Base-by-base conservation (phyloP, 1,284 basidiomycete species). In the Tetrapyrgos nigripes region DNA sequence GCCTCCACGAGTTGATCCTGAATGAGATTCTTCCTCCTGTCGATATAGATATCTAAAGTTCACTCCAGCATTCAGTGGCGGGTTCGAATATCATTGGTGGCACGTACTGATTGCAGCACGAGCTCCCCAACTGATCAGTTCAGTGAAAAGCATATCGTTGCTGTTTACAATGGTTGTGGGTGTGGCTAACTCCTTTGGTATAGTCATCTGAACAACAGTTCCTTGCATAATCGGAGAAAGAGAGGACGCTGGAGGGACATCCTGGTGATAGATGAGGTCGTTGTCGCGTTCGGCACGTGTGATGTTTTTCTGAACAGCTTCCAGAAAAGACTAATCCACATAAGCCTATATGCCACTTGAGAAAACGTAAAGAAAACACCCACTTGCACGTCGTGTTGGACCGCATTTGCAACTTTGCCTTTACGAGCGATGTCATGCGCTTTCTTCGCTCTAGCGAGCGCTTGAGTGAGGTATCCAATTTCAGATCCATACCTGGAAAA, bases 261-360 rank as follows among this genome's bases (percentile, higher is more conserved):
- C 88, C 58, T 94, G 85, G 64, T 98, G 93, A 75, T 99, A 99
- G 53, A 99, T 97, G 4, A 98, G 79, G 72, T 98, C 93, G 69
- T 99, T 99, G 73, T 99, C 97, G 27, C 93, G 86, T 61, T 91
- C 86, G 0, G 96, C 94, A 14, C 93, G 84, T 2, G 80, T 74
- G 21, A 94, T 72, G 35, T 87, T 87, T 47, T 83, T 88, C 67
- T 92, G 85, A 19, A 97, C 79, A 21, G 81, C 87, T 68, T 93
- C 86, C 17, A 87, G 71, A 19, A 89, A 73, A 1, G 84, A 87
- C 87, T 92, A 64, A 17, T 33, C 19, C 21, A n/a, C 44, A 14
- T 31, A 27, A 37, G 19, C 23, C 11, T 37, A 57, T 56, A 64
- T 43, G 26, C 33, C 24, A 35, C 27, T 47, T 24, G 44, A 23